These are phyloP conservation scores for Ophiostoma perfectum DNA, from an alignment of 2,329 filamentous ascomycete genomes.

Conservation along the genomic window DNA sequence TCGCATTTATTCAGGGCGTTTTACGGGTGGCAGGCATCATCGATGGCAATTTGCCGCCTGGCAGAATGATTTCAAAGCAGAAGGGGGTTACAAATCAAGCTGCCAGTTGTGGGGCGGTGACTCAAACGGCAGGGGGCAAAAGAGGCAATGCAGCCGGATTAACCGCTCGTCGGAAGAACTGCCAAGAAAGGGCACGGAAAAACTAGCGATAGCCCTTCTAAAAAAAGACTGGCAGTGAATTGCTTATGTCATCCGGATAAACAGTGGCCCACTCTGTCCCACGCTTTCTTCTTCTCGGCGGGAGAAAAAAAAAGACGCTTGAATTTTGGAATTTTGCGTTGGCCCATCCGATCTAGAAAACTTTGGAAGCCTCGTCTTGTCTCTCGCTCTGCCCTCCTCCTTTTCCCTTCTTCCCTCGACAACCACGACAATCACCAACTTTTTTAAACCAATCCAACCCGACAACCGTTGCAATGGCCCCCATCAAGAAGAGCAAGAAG, in stretches of 20 bases:
- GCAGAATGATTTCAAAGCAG: conserved; percentile 15
- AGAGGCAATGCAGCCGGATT: conserved; percentile 1
- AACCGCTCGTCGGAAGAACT: conserved; percentile 23
- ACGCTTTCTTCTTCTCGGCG: background rate
- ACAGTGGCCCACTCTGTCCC: background rate
- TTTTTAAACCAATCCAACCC: conserved; percentile 23
- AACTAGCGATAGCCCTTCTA: conserved; percentile 13
- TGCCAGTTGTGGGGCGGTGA: conserved; percentile 2
- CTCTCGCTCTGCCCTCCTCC: conserved; percentile 1
- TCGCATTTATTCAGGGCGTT: background rate
- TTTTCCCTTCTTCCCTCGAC: conserved; percentile 8
- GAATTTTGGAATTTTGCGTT: background rate
- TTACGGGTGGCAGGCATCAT: background rate
- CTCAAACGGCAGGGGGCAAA: conserved; percentile 2
- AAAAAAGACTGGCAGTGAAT: background rate
- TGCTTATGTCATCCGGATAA: background rate
- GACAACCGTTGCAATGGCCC: conserved; percentile 53
- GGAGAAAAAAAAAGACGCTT: background rate
- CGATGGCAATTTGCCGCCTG: background rate
- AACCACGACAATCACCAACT: conserved; percentile 18
- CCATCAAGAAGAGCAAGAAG: conserved; percentile 59
- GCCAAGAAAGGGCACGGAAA: conserved; percentile 23
- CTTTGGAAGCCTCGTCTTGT: background rate
- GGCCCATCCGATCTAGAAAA: background rate
- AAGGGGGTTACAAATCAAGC: conserved; percentile 4